These are phyloP conservation scores for Sanghuangporus baumii DNA, from an alignment of 1,284 basidiomycete species.

Conservation along the genomic window DNA sequence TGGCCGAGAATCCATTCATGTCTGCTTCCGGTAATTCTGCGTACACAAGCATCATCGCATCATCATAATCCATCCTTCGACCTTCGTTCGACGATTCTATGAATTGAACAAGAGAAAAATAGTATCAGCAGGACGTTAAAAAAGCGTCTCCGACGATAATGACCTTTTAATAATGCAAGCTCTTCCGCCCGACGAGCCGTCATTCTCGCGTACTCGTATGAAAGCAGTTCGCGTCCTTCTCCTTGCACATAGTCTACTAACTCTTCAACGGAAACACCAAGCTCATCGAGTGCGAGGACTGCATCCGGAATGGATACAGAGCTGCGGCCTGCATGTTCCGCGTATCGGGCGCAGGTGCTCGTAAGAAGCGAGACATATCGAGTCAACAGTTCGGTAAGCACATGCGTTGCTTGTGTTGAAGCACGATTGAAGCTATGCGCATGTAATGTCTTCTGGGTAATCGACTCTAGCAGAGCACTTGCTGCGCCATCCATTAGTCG, in stretches of 20 bases:
- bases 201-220: conserved; percentile 48
- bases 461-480: conserved; percentile 50
- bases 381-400: conserved; percentile 66
- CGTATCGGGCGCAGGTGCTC: conserved; percentile 60
- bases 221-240: conserved; percentile 60
- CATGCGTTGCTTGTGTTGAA: conserved; percentile 59
- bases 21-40: conserved; percentile 32
- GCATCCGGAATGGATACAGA: conserved; percentile 52
- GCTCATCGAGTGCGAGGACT: conserved; percentile 59
- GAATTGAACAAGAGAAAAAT: conserved; percentile 20
- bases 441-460: conserved; percentile 62
- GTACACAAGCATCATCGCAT: conserved; percentile 51
- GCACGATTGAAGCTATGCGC: conserved; percentile 69
- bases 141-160: conserved; percentile 26
- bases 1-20: conserved; percentile 29
- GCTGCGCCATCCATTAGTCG: conserved; percentile 10
- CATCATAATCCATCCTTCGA: conserved; percentile 45
- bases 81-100: conserved; percentile 59
- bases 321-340: conserved; percentile 62
- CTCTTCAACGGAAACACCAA: conserved; percentile 66
- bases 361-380: conserved; percentile 63
- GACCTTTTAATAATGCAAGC: conserved; percentile 64
- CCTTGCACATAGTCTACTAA: conserved; percentile 53
- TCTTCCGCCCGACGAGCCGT: conserved; percentile 61
- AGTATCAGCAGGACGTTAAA: conserved; percentile 3